Conservation (phyloP, 768 basidiomycete genomes). For the Gloeopeniophorella convolvens region DNA sequence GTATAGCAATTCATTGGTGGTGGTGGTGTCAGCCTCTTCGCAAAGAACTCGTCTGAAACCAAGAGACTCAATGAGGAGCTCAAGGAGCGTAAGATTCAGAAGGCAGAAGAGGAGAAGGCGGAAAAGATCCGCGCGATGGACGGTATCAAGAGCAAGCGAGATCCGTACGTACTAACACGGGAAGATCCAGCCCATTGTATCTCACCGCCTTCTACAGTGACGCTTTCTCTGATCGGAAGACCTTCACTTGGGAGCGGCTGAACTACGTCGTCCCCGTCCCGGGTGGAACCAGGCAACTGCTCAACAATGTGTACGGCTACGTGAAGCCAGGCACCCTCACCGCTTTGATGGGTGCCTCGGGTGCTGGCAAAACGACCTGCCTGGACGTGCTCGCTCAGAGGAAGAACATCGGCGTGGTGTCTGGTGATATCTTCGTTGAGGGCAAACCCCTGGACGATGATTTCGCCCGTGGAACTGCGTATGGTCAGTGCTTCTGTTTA, state of each 20-base stretch:
- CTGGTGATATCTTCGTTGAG: slow-evolving; percentile 61
- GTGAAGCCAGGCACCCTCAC: slow-evolving; percentile 74
- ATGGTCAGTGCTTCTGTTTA: slow-evolving; percentile 30
- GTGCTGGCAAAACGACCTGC: slow-evolving; percentile 77
- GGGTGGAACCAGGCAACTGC: slow-evolving; percentile 51
- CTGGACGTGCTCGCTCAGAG: slow-evolving; percentile 70
- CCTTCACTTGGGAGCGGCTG: slow-evolving; percentile 78
- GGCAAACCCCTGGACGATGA: slow-evolving; percentile 53
- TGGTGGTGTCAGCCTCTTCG: slow-evolving; percentile 52
- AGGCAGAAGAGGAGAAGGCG: slow-evolving; percentile 27
- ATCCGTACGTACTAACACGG: slow-evolving; percentile 43
- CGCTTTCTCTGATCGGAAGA: slow-evolving; percentile 32
- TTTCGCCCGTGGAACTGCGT: slow-evolving; percentile 66
- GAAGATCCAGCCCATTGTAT: background rate
- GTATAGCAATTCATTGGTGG: slow-evolving; percentile 49
- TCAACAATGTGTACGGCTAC: slow-evolving; percentile 75
- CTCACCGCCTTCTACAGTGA: background rate
- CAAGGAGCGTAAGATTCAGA: slow-evolving; percentile 39
- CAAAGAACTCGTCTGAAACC: slow-evolving; percentile 49
- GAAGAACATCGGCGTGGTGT: slow-evolving; percentile 64
- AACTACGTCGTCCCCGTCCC: slow-evolving; percentile 74
- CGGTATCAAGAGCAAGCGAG: slow-evolving; percentile 34
- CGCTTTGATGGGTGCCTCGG: slow-evolving; percentile 83
- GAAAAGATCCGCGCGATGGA: slow-evolving; percentile 21
- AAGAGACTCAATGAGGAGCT: slow-evolving; percentile 49